phyloP scores from a whole-genome alignment of 495 filamentous ascomycete genomes.

The Neurospora sublineolata region DNA sequence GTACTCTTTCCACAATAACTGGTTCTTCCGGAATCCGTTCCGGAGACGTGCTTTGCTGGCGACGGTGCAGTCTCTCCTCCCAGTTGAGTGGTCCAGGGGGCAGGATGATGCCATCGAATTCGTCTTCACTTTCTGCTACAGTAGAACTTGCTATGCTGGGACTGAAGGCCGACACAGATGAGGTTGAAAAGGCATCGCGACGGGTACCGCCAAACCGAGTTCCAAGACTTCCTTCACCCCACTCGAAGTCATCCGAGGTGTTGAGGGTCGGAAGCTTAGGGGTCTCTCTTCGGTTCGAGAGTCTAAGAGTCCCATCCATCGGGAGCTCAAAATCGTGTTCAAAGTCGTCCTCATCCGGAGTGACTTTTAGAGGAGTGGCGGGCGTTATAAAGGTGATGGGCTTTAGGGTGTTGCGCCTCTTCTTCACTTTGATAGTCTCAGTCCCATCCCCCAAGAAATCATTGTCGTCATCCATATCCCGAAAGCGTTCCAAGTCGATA shows the following conservation, averaged over 20 bases:
- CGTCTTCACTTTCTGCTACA: slow-evolving; percentile 89
- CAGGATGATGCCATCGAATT: slow-evolving; percentile 75
- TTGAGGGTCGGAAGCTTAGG: slow-evolving; percentile 44
- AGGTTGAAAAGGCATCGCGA: slow-evolving; percentile 66
- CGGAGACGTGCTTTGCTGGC: slow-evolving; percentile 43
- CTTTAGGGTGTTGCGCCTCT: slow-evolving; percentile 42
- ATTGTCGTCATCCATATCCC: slow-evolving; percentile 47
- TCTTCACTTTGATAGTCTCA: slow-evolving; percentile 58
- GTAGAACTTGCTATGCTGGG: slow-evolving; percentile 83
- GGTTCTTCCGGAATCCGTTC: slow-evolving; percentile 26
- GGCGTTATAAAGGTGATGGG: slow-evolving; percentile 45
- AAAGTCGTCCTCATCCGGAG: slow-evolving; percentile 49
- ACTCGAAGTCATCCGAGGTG: slow-evolving; percentile 71
- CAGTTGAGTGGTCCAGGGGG: slow-evolving; percentile 77
- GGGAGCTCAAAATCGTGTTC: slow-evolving; percentile 72
- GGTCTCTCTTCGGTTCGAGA: slow-evolving; percentile 47
- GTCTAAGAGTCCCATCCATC: slow-evolving; percentile 42
- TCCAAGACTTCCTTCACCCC: slow-evolving; percentile 85
- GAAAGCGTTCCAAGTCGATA: slow-evolving; percentile 47
- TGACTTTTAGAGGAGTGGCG: slow-evolving; percentile 36
- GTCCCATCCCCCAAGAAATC: slow-evolving; percentile 49
- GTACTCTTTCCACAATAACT: slow-evolving; percentile 11
- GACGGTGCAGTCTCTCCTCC: slow-evolving; percentile 58
- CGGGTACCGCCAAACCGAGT: slow-evolving; percentile 78
- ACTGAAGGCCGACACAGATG: slow-evolving; percentile 76